phyloP scores from a whole-genome alignment of 2,329 filamentous ascomycete species.

The Arachnopeziza araneosa region DNA sequence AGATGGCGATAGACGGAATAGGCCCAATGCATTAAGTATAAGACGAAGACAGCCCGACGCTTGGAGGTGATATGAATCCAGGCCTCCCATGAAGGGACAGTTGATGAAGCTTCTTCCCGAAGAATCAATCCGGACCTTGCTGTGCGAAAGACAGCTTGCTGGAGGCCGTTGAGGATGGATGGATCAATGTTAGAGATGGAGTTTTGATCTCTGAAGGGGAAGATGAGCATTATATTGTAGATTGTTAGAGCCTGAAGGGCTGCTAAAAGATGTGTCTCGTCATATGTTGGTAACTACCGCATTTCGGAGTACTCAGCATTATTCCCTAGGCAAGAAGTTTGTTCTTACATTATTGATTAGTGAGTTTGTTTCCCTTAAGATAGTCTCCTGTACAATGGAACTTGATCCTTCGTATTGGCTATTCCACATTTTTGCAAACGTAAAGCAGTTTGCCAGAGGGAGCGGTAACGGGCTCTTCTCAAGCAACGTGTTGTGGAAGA shows the following conservation, averaged over 20 bases:
- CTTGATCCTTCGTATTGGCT: conserved; percentile 7
- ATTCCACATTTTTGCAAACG: too few relatives aligned
- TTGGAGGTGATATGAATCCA: conserved; percentile 50
- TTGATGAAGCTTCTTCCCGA: conserved; percentile 30
- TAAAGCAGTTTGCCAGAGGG: too few relatives aligned
- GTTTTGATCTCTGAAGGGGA: conserved; percentile 27
- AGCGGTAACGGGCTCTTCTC: too few relatives aligned
- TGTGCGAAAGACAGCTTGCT: too few relatives aligned
- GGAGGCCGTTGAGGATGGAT: too few relatives aligned
- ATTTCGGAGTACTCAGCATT: background rate
- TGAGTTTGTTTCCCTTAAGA: conserved; percentile 30
- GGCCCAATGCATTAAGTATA: conserved; percentile 36
- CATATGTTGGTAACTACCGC: conserved; percentile 30
- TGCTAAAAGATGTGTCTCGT: conserved; percentile 31
- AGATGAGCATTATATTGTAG: conserved; percentile 35
- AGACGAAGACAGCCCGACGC: conserved; percentile 36
- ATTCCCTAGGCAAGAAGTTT: background rate
- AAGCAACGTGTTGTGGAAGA: conserved; percentile 27
- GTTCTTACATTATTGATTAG: conserved; percentile 30
- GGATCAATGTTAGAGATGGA: conserved; percentile 20
- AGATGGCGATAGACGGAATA: conserved; percentile 33
- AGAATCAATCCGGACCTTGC: conserved; percentile 30
- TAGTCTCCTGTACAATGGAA: conserved; percentile 30
- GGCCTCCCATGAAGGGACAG: conserved; percentile 31
- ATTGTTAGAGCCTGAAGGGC: conserved; percentile 34